phyloP scores from a whole-genome alignment of 1,284 basidiomycete species.

The Bondarzewia mesenterica region DNA sequence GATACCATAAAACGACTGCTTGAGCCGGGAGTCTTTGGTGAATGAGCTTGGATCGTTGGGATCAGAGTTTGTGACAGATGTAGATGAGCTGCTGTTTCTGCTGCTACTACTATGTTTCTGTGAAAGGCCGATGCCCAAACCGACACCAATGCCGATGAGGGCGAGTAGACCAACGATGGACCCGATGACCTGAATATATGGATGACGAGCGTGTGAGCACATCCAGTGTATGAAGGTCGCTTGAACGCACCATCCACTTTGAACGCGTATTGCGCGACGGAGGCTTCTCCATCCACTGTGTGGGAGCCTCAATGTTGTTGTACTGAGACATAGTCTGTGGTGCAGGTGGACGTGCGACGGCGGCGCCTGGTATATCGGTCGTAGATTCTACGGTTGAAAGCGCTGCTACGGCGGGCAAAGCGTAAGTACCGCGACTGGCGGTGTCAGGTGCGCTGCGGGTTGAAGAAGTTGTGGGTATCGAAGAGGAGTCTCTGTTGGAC shows the following conservation, averaged over 20 bases:
- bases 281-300: constrained; percentile 30
- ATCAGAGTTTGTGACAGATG: constrained; percentile 41
- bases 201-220: too few species aligned
- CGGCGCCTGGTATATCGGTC: constrained; percentile 3
- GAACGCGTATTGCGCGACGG: constrained; percentile 20
- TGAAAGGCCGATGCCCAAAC: constrained; percentile 46
- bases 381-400: constrained; percentile 9
- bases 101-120: constrained; percentile 28
- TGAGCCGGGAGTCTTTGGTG: constrained; percentile 48
- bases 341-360: background rate
- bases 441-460: constrained; percentile 15
- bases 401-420: constrained; percentile 7
- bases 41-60: constrained; percentile 60
- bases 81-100: constrained; percentile 17
- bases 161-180: constrained; percentile 32
- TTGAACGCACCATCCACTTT: constrained; percentile 28
- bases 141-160: constrained; percentile 41
- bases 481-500: background rate
- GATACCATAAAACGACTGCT: constrained; percentile 63
- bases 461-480: constrained; percentile 8
- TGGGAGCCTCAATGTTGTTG: constrained; percentile 14
- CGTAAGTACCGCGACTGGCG: constrained; percentile 15
- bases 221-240: background rate
- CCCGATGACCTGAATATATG: constrained; percentile 30
- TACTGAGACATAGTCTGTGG: constrained; percentile 12